Conservation (phyloP, 768 basidiomycete species). For the Lentinula detonsa region DNA sequence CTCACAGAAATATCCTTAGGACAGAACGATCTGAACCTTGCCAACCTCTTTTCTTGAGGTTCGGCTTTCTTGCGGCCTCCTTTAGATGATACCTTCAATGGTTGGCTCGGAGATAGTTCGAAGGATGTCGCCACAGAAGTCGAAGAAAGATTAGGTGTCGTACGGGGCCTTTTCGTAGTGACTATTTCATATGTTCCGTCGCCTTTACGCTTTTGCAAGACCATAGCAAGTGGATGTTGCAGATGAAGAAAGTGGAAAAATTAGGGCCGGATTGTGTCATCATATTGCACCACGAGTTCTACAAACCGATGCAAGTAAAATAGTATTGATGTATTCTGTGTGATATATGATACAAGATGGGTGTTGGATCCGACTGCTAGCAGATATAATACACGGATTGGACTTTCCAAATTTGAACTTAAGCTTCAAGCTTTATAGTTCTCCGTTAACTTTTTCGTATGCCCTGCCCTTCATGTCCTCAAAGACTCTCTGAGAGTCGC, state of each 20-base stretch:
- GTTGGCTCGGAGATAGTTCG: not conserved
- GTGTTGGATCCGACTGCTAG: too few species aligned
- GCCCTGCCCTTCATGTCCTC: conserved; percentile 5
- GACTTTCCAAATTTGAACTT: not conserved
- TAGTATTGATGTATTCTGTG: too few species aligned
- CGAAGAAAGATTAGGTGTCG: not conserved
- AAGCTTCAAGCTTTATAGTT: not conserved
- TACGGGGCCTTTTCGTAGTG: not conserved
- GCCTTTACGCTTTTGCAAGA: conserved; percentile 1
- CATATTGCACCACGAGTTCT: not conserved
- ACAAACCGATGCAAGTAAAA: too few species aligned
- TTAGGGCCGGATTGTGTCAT: not conserved
- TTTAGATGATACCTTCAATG: not conserved
- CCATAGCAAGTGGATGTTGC: not conserved
- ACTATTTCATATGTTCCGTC: not conserved
- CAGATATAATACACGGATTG: too few species aligned
- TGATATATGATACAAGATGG: too few species aligned
- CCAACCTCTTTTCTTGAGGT: conserved; percentile 2
- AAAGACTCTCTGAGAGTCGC: conserved; percentile 8
- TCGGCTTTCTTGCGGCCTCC: not conserved
- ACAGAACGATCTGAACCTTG: not conserved
- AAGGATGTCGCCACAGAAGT: not conserved
- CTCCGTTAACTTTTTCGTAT: not conserved
- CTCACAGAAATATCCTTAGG: not conserved
- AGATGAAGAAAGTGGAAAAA: not conserved